These are phyloP conservation scores for Pontederia crassipes DNA, from an alignment of 176 grass and related monocot genomes.

Conservation along the genomic window DNA sequence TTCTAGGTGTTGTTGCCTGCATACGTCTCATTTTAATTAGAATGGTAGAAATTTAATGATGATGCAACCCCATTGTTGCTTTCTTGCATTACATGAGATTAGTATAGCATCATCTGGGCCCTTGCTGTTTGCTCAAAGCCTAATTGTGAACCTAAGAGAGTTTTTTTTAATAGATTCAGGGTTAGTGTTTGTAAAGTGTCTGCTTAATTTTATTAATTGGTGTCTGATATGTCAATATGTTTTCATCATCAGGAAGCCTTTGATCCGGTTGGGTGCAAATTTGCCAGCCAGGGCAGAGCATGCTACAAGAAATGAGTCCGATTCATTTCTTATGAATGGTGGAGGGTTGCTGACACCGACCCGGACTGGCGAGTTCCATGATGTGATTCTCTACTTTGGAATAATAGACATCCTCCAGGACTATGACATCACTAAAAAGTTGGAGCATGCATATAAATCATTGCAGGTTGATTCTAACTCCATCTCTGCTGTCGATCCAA, in stretches of 20 bases:
- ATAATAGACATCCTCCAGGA: slow-evolving; percentile 78
- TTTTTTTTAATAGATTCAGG: neutral
- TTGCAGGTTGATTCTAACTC: slow-evolving; percentile 79
- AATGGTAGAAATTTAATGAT: neutral
- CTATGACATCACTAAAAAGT: slow-evolving; percentile 40
- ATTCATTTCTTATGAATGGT: slow-evolving; percentile 36
- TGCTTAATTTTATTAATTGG: neutral
- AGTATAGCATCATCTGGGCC: neutral
- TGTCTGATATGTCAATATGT: slow-evolving; percentile 14
- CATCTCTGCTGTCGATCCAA: slow-evolving; percentile 82
- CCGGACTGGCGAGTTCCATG: slow-evolving; percentile 38
- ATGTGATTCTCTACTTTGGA: slow-evolving; percentile 83
- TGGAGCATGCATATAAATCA: slow-evolving; percentile 83
- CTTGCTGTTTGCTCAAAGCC: neutral
- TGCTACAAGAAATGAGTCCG: slow-evolving; percentile 29
- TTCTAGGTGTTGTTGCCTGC: neutral
- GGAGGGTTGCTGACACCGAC: slow-evolving; percentile 41
- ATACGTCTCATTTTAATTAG: neutral
- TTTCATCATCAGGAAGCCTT: slow-evolving; percentile 53
- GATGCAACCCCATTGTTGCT: neutral
- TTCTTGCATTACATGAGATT: neutral
- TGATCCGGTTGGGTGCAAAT: slow-evolving; percentile 58
- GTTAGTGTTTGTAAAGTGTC: neutral
- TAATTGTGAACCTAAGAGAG: neutral
- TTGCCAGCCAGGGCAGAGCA: slow-evolving; percentile 85